A percentile compares a stretch with the other conserved stretches of the same genome.
phyloP scores from a whole-genome alignment of 2,329 filamentous ascomycete genomes.

The Aspergillus sp. region DNA sequence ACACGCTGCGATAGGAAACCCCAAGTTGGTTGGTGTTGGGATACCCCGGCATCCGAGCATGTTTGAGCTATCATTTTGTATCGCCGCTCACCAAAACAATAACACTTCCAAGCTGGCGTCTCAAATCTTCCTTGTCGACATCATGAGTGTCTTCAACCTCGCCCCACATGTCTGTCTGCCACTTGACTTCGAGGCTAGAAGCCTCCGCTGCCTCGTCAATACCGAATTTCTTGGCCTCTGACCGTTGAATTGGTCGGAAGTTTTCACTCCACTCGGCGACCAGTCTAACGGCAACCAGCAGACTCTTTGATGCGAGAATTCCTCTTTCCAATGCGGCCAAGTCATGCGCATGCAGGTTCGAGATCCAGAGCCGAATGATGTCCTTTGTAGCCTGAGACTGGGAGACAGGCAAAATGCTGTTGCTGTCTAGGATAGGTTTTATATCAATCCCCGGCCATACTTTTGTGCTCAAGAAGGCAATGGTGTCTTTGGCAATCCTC shows the following conservation, averaged over 20 bases:
- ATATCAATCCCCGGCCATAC: slow-evolving; percentile 86
- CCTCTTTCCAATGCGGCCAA: slow-evolving; percentile 83
- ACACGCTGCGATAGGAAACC: not conserved
- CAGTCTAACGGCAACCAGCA: slow-evolving; percentile 74
- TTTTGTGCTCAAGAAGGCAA: slow-evolving; percentile 66
- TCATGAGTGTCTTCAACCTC: slow-evolving; percentile 98
- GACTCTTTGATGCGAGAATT: slow-evolving; percentile 80
- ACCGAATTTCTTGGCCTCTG: slow-evolving; percentile 58
- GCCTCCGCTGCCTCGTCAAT: slow-evolving; percentile 79
- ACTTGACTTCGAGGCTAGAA: slow-evolving; percentile 79
- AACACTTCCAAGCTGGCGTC: slow-evolving; percentile 83
- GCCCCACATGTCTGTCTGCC: slow-evolving; percentile 90
- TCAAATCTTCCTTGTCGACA: slow-evolving; percentile 86
- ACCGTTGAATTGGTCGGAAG: slow-evolving; percentile 53
- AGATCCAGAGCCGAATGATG: slow-evolving; percentile 75
- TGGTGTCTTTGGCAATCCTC: slow-evolving; percentile 66
- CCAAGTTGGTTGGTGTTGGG: not conserved
- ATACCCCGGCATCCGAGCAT: no score
- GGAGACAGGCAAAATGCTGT: slow-evolving; percentile 71
- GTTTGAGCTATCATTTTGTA: slow-evolving; percentile 21
- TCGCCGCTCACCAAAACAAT: slow-evolving; percentile 73
- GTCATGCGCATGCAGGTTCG: slow-evolving; percentile 71
- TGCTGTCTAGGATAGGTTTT: slow-evolving; percentile 73
- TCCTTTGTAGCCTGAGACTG: slow-evolving; percentile 75
- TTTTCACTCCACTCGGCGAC: slow-evolving; percentile 86